Conservation (phyloP, 495 filamentous ascomycete species). For the Barbatosphaeria neglecta region DNA sequence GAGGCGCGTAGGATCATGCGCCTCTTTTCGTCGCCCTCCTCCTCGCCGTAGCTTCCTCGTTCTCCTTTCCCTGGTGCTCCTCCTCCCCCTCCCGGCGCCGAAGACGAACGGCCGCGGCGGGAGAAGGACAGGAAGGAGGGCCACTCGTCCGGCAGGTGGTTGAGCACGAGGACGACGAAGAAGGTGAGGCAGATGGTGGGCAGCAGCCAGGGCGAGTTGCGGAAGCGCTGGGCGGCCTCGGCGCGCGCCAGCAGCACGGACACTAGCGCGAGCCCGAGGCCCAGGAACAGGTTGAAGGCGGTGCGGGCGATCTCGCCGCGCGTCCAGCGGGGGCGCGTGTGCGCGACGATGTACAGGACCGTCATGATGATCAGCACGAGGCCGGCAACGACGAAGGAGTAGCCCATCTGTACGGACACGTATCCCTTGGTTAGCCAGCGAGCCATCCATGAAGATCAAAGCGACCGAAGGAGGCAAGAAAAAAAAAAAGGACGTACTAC, state of each 20-base stretch:
- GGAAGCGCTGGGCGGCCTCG: slow-evolving; percentile 10
- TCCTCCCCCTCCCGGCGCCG: not conserved
- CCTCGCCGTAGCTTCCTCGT: not conserved
- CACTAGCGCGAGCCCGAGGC: slow-evolving; percentile 18
- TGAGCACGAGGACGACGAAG: slow-evolving; percentile 20
- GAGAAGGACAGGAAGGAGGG: no score
- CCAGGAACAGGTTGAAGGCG: slow-evolving; percentile 20
- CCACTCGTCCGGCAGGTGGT: slow-evolving; percentile 16
- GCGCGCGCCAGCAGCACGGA: slow-evolving; percentile 12
- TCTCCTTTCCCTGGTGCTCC: not conserved
- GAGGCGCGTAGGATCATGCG: not conserved
- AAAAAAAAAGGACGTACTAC: slow-evolving; percentile 24
- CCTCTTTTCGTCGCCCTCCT: not conserved
- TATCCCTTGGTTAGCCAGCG: not conserved
- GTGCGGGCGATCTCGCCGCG: slow-evolving; percentile 24
- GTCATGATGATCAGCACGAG: slow-evolving; percentile 27
- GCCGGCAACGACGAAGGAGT: slow-evolving; percentile 34
- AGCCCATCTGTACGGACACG: slow-evolving; percentile 17
- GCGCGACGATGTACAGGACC: slow-evolving; percentile 23
- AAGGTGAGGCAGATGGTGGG: slow-evolving; percentile 23
- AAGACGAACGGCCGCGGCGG: slow-evolving; percentile 16
- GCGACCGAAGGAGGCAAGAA: no score
- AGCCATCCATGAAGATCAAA: not conserved
- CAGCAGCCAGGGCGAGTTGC: slow-evolving; percentile 25
- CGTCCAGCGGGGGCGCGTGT: slow-evolving; percentile 15